Evolutionary conservation across 2,329 filamentous ascomycete species (phyloP), one percentile per base, ranked within the genome.

Genomic region (Teratosphaeria viscida): DNA sequence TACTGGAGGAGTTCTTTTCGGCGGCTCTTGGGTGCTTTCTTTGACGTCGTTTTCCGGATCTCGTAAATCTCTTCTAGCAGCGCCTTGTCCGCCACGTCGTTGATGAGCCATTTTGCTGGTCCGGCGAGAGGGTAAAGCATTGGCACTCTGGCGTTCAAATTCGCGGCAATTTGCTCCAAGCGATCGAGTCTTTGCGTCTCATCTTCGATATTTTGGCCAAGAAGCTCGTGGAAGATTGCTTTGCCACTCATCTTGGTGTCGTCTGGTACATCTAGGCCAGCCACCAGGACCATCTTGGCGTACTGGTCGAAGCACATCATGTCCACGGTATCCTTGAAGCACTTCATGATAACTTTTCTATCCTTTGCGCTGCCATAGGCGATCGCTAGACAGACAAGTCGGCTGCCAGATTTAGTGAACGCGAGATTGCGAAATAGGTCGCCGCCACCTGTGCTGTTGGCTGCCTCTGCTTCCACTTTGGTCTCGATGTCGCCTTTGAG

Each of bases 381-480:
- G 47, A 99, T 78, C 49, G 90, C 82, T 52, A 96, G 79, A 70
- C 86, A 92, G 59, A 91, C 87, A 12, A 99, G 80, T 39, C 89
- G 83, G 54, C 91, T 85, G 5, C 94, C 94, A 8, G 90, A 90
- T 72, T 87, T 88, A 52, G 94, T 99, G 75, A 99, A 99, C 6
- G 92, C 92, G 78, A 99, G 83, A 73, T 97, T 97, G 79, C 96
- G 95, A 64, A 94, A 81, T 63, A 96, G 76, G 72, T 97, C 92
- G 55, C 90, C 91, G 56, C 90, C 91, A 29, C 61, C 37, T 1
- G 52, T 55, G 32, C 57, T 58, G 14, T 39, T 58, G 52, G 34
- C 27, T 23, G 60, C 59, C 26, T 63, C 59, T 11, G 61, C 68
- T 47, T 70, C 68, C 29, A 65, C 61, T 39, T 79, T 77, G n/a